Conservation (phyloP, 495 filamentous ascomycete genomes). For the Aspergillus cavernicola region DNA sequence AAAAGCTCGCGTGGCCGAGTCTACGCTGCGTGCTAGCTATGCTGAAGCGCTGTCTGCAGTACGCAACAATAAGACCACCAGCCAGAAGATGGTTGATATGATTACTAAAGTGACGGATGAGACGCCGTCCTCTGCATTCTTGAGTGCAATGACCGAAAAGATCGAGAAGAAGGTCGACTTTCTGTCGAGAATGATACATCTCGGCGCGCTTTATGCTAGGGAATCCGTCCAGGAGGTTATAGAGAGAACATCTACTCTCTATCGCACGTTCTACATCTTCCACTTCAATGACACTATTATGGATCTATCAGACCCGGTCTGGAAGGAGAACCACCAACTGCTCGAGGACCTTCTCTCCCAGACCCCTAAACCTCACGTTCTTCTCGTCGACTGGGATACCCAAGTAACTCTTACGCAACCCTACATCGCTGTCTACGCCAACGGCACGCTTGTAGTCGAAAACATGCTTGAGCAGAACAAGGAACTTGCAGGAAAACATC, state of each 20-base stretch:
- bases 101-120: not conserved
- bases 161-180: conserved; percentile 3
- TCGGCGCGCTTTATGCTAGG: not conserved
- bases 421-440: not conserved
- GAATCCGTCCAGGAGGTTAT: not conserved
- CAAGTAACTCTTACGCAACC: not conserved
- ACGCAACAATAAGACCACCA: too few relatives aligned
- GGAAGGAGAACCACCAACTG: not conserved
- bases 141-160: not conserved
- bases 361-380: not conserved
- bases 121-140: not conserved
- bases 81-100: not conserved
- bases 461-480: conserved; percentile 8
- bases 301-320: not conserved
- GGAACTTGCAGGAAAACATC: conserved; percentile 2
- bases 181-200: not conserved
- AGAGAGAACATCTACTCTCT: too few relatives aligned
- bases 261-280: not conserved
- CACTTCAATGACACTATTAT: not conserved
- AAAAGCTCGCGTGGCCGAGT: not conserved
- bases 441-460: not conserved
- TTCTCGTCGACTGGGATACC: not conserved
- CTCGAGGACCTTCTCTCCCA: conserved; percentile 1
- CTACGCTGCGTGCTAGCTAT: not conserved
- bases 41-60: not conserved